Base-by-base conservation (phyloP, 805 yeast species). In the Sugiyamaella lignohabitans region DNA sequence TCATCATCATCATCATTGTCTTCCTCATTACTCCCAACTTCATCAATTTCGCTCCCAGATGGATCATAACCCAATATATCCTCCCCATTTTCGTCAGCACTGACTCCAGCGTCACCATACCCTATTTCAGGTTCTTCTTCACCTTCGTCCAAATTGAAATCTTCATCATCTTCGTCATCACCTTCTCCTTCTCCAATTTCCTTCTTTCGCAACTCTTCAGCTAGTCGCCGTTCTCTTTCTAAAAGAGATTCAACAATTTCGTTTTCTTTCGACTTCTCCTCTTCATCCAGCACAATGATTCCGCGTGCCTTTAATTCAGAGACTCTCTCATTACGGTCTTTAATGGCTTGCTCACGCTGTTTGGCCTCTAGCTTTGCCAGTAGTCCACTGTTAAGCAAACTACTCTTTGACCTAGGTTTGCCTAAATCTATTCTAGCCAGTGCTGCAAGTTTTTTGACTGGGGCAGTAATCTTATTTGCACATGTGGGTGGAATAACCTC, bases 401-500 rank as follows among this genome's bases (percentile, higher is more conserved):
- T n/a, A n/a, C n/a, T n/a, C 32, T 27, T 27, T 14, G 8, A 8
- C 32, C 14, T 27, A 8, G 11, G 11, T 16, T 45, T 38, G 20
- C 29, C 37, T 1, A 47, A 17, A 29, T 49, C 41, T n/a, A 48
- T 34, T 11, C 36, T 23, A 4, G 59, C 52, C 32, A 55, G 36
- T 2, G 42, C 20, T 8, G 45, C 49, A 4, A 55, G 46, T 5
- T 39, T 42, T 17, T 39, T 32, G 11, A 46, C 32, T 11, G 54
- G 43, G 3, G 27, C 22, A 4, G 50, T 24, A 18, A 37, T 46
- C 10, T 29, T 22, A 18, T 49, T 36, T 17, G 51, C 49, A 14
- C 42, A 21, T 16, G 55, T 49, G 4, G 47, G 46, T 3, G 57
- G 56, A 27, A 53, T 46, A 18, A 56, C 53, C 35, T 54, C 56